Evolutionary conservation across 176 grass and related monocot genomes (phyloP).

Genomic region (Bromus sterilis): DNA sequence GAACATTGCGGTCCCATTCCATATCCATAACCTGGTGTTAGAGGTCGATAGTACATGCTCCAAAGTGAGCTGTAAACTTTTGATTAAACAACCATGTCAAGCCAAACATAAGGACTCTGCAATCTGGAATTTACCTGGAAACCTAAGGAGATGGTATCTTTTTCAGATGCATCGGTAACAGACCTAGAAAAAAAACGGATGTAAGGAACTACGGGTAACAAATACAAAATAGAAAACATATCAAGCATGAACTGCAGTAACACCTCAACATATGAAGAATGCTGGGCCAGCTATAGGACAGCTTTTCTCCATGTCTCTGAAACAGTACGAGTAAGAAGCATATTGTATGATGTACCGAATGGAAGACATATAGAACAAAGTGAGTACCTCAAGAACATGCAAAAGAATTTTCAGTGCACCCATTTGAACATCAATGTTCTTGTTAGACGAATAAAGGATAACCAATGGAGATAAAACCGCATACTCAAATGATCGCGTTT

Average conservation of each 20-base stretch:
- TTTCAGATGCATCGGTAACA: constrained; percentile 82
- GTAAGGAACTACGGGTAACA: constrained; percentile 27
- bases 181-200: constrained; percentile 39
- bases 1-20: neutral
- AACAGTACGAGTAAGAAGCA: constrained; percentile 22
- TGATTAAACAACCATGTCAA: neutral
- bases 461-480: constrained; percentile 79
- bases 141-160: constrained; percentile 85
- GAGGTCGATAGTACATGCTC: neutral
- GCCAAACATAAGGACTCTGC: neutral
- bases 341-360: constrained; percentile 22
- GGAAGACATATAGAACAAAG: constrained; percentile 19
- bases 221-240: constrained; percentile 17
- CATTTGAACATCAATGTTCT: constrained; percentile 79
- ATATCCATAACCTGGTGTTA: neutral
- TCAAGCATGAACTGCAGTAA: constrained; percentile 29
- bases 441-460: constrained; percentile 79
- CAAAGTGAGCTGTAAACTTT: neutral
- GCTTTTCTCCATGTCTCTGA: constrained; percentile 96
- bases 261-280: constrained; percentile 96
- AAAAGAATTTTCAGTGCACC: constrained; percentile 86
- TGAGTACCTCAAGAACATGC: constrained; percentile 94
- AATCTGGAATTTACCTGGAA: constrained; percentile 74
- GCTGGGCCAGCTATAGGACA: constrained; percentile 78
- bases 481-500: constrained; percentile 87